Evolutionary conservation across 2,329 filamentous ascomycete genomes (phyloP).

Genomic region (Cylindrodendrum hubeiense): DNA sequence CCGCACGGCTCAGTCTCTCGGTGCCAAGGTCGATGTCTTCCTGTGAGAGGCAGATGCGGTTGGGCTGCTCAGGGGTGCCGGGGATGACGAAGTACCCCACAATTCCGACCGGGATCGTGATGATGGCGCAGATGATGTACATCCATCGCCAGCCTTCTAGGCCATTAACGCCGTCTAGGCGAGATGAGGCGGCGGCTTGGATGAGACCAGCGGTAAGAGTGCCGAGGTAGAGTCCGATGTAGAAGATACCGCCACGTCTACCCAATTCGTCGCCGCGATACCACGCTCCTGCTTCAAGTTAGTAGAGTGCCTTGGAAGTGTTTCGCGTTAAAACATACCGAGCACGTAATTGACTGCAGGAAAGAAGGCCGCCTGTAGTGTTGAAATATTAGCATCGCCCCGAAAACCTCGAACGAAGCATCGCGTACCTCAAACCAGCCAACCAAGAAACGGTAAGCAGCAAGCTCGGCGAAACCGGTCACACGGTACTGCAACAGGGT

Average conservation of each 20-base stretch:
- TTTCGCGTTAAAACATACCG: too few species aligned
- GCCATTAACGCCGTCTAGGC: constrained; percentile 58
- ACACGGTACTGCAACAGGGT: constrained; percentile 67
- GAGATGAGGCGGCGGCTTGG: constrained; percentile 55
- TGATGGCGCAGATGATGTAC: constrained; percentile 65
- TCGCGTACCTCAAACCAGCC: constrained; percentile 68
- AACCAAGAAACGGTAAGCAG: constrained; percentile 66
- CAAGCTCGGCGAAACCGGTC: constrained; percentile 61
- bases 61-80: constrained; percentile 59
- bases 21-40: constrained; percentile 60
- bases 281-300: too few species aligned
- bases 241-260: constrained; percentile 63
- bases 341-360: constrained; percentile 52
- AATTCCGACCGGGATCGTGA: constrained; percentile 67
- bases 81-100: constrained; percentile 64
- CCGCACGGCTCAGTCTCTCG: constrained; percentile 57
- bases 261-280: constrained; percentile 61
- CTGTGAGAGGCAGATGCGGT: constrained; percentile 58
- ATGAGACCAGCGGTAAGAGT: constrained; percentile 66
- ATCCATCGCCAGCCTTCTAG: constrained; percentile 68
- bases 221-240: constrained; percentile 63
- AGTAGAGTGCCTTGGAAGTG: too few species aligned
- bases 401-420: too few species aligned
- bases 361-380: constrained; percentile 55
- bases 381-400: too few species aligned